phyloP scores from a whole-genome alignment of 2,329 filamentous ascomycete genomes.

The Aquanectria penicillioides region DNA sequence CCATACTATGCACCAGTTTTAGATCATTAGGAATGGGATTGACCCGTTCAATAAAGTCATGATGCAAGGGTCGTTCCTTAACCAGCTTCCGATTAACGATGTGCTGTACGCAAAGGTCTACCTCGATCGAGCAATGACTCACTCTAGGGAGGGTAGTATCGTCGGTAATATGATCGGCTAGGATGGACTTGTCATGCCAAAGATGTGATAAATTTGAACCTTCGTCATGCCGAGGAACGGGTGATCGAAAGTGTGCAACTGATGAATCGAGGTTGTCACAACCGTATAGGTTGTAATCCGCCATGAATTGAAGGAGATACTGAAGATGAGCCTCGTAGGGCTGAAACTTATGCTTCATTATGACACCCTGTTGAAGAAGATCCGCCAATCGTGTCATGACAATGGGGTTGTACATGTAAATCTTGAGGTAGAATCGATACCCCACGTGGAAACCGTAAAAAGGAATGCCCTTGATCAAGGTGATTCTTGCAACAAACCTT shows the following conservation, averaged over 20 bases:
- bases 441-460: conserved; percentile 98
- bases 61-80: conserved; percentile 80
- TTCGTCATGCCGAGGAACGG: conserved; percentile 76
- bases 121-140: conserved; percentile 89
- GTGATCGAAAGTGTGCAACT: conserved; percentile 77
- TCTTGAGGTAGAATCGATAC: conserved; percentile 90
- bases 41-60: conserved; percentile 82
- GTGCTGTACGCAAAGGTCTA: conserved; percentile 88
- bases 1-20: conserved; percentile 94
- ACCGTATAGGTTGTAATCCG: conserved; percentile 96
- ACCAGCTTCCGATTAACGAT: conserved; percentile 86
- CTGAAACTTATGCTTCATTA: conserved; percentile 86
- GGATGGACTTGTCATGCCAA: conserved; percentile 84
- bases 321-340: conserved; percentile 95
- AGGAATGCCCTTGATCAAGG: conserved; percentile 89
- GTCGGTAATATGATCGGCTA: conserved; percentile 58
- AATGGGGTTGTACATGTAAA: conserved; percentile 89
- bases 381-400: conserved; percentile 90
- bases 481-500: conserved; percentile 87
- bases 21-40: conserved; percentile 72
- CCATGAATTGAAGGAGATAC: conserved; percentile 96
- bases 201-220: conserved; percentile 69
- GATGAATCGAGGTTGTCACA: conserved; percentile 84
- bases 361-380: conserved; percentile 85
- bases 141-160: conserved; percentile 74